These are phyloP conservation scores for Kondoa malvinella DNA, from an alignment of 768 basidiomycete species.

Conservation along the genomic window DNA sequence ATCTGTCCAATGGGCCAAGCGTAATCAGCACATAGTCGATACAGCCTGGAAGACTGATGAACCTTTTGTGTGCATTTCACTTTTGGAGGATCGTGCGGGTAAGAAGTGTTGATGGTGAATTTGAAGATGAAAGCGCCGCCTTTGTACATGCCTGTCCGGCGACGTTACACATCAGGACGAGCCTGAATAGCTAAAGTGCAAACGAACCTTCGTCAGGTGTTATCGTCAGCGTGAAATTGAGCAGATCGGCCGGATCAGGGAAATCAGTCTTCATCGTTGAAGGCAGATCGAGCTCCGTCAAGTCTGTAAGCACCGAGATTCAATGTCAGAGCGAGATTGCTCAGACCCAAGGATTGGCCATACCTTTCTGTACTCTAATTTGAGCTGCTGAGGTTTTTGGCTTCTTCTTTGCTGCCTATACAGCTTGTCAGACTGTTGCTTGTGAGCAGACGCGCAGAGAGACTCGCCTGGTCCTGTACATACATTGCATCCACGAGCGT, in stretches of 20 bases:
- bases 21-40: neutral
- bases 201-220: constrained; percentile 81
- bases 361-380: constrained; percentile 98
- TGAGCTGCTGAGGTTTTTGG: constrained; percentile 97
- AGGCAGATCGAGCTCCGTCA: constrained; percentile 92
- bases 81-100: constrained; percentile 97
- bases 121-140: constrained; percentile 85
- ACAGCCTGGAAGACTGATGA: constrained; percentile 27
- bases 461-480: neutral
- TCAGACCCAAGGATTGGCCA: constrained; percentile 22
- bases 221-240: constrained; percentile 91
- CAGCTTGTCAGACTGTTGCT: neutral
- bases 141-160: constrained; percentile 77
- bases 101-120: constrained; percentile 90
- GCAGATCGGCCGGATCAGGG: constrained; percentile 77
- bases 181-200: neutral
- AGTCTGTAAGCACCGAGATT: constrained; percentile 41
- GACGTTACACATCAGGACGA: neutral
- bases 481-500: constrained; percentile 38
- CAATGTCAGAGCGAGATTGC: neutral
- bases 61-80: constrained; percentile 94
- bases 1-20: constrained; percentile 43
- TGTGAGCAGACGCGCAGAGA: neutral
- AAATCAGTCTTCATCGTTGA: constrained; percentile 90
- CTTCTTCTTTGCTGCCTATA: constrained; percentile 71